These are phyloP conservation scores for Usnea hakonensis DNA, from an alignment of 495 filamentous ascomycete genomes.

Conservation along the genomic window DNA sequence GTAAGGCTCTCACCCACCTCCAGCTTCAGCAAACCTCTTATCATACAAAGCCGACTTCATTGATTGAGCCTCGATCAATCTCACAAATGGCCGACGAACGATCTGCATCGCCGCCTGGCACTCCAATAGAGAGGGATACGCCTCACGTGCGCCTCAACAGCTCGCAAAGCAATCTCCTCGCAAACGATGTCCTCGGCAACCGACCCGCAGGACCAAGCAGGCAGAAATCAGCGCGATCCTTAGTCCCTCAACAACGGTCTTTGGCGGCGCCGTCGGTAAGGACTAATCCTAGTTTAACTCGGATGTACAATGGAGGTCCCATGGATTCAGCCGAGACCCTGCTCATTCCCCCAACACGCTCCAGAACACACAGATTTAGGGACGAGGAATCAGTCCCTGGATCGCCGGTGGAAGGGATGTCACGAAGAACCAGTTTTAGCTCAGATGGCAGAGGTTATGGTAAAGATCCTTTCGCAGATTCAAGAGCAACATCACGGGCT, in stretches of 20 bases:
- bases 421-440: constrained; percentile 55
- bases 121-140: constrained; percentile 25
- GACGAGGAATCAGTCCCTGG: constrained; percentile 38
- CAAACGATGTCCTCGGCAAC: constrained; percentile 28
- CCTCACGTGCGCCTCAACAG: constrained; percentile 57
- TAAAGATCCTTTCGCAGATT: constrained; percentile 44
- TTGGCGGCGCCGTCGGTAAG: constrained; percentile 22
- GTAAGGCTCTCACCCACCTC: background rate
- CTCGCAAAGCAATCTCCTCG: constrained; percentile 44
- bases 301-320: constrained; percentile 32
- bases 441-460: constrained; percentile 46
- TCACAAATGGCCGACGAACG: constrained; percentile 8
- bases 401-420: constrained; percentile 40
- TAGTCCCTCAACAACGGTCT: constrained; percentile 31
- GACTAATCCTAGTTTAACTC: constrained; percentile 15
- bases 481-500: constrained; percentile 51
- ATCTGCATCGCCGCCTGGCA: constrained; percentile 24
- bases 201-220: constrained; percentile 29
- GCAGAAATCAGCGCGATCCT: constrained; percentile 33
- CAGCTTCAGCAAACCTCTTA: background rate
- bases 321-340: constrained; percentile 53
- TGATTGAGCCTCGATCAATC: background rate
- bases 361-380: constrained; percentile 36
- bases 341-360: constrained; percentile 45
- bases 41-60: background rate